A percentile compares a stretch with the other conserved stretches of the same genome.
Conservation (phyloP, 2,329 filamentous ascomycete species). For the Colletotrichum sansevieriae region DNA sequence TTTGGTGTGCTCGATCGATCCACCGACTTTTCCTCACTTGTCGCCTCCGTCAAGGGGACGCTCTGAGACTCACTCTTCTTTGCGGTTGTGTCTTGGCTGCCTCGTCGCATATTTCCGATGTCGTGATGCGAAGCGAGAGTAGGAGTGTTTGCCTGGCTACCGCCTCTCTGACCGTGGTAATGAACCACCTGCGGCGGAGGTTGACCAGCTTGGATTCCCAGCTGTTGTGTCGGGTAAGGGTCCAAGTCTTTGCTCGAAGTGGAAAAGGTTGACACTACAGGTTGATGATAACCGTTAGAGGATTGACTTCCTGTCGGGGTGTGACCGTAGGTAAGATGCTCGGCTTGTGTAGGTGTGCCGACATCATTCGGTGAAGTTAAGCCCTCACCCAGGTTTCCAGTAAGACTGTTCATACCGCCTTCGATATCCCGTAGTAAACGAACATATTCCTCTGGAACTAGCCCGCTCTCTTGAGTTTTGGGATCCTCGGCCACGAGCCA, state of each 20-base stretch:
- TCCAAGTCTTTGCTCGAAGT: slow-evolving; percentile 78
- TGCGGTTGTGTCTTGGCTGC: slow-evolving; percentile 60
- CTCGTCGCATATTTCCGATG: slow-evolving; percentile 58
- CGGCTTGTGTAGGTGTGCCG: slow-evolving; percentile 72
- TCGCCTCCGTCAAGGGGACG: slow-evolving; percentile 54
- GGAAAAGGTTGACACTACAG: slow-evolving; percentile 76
- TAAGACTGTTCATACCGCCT: slow-evolving; percentile 83
- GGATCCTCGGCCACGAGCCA: slow-evolving; percentile 98
- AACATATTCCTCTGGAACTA: slow-evolving; percentile 97
- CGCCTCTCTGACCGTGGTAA: slow-evolving; percentile 76
- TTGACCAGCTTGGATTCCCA: slow-evolving; percentile 73
- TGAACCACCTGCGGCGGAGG: slow-evolving; percentile 75
- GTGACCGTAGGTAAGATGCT: slow-evolving; percentile 56
- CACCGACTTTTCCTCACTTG: slow-evolving; percentile 51
- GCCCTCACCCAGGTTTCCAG: slow-evolving; percentile 69
- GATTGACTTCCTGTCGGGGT: slow-evolving; percentile 42
- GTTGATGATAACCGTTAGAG: slow-evolving; percentile 77
- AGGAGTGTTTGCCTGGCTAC: slow-evolving; percentile 75
- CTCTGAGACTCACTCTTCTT: slow-evolving; percentile 55
- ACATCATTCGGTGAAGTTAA: slow-evolving; percentile 67
- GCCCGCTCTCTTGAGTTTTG: slow-evolving; percentile 90
- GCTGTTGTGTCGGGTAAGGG: slow-evolving; percentile 74
- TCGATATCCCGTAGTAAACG: slow-evolving; percentile 93
- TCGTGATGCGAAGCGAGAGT: slow-evolving; percentile 68
- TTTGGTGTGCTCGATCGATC: slow-evolving; percentile 45